These are phyloP conservation scores for Casuarina cunninghamiana DNA, from an alignment of 306 rosid species.

Conservation along the genomic window DNA sequence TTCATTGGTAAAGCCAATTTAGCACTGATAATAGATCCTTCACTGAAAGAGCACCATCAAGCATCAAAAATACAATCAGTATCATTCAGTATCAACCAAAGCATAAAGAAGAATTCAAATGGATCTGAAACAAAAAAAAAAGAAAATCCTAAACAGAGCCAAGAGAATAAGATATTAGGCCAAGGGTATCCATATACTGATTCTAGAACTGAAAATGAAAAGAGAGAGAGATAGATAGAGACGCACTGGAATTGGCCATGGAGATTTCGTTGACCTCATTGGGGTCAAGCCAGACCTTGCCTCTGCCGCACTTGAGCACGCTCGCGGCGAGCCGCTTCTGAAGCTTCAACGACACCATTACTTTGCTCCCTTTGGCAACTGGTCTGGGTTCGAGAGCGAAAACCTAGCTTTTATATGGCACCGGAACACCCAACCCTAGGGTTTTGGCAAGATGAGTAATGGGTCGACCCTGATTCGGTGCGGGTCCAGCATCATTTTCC, in stretches of 20 bases:
- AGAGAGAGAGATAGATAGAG: not conserved
- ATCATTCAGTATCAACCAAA: not conserved
- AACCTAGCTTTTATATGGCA: too few species aligned
- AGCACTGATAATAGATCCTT: too few species aligned
- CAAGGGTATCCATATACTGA: not conserved
- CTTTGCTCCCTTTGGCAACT: not conserved
- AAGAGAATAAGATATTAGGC: not conserved
- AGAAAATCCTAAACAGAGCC: not conserved
- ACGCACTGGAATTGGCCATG: constrained; percentile 63
- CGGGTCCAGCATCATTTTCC: too few species aligned
- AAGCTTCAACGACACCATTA: constrained; percentile 65
- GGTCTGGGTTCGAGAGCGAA: too few species aligned
- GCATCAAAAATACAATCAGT: not conserved
- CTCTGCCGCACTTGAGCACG: constrained; percentile 64
- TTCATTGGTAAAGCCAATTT: too few species aligned
- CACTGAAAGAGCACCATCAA: not conserved
- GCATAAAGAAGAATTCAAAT: not conserved
- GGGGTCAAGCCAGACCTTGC: constrained; percentile 70
- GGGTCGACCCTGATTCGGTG: too few species aligned
- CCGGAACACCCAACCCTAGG: too few species aligned
- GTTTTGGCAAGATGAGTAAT: too few species aligned
- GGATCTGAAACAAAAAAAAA: not conserved
- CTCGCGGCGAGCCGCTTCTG: constrained; percentile 68
- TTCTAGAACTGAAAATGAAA: not conserved
- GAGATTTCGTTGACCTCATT: constrained; percentile 65